These are phyloP conservation scores for Biancaea sappan DNA, from an alignment of 306 rosid species.

Conservation along the genomic window DNA sequence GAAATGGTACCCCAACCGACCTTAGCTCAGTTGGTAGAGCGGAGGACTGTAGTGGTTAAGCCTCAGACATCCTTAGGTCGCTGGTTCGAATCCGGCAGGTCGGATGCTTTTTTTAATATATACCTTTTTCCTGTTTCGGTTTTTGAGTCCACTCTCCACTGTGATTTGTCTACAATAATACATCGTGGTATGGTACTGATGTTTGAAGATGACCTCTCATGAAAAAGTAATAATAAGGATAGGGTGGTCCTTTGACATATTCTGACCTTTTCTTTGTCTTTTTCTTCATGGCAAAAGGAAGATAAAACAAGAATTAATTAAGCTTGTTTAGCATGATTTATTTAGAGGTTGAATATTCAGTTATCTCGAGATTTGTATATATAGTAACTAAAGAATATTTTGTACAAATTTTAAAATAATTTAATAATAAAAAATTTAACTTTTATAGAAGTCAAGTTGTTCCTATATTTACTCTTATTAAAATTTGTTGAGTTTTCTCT, in stretches of 20 bases:
- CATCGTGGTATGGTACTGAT: background rate
- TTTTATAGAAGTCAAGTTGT: too few species aligned
- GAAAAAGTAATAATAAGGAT: background rate
- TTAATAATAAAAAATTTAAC: too few species aligned
- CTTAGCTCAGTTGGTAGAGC: conserved; percentile 48
- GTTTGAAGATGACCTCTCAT: conserved; percentile 15
- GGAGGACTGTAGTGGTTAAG: conserved; percentile 35
- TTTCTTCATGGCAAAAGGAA: background rate
- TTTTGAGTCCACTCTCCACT: background rate
- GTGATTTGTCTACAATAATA: background rate
- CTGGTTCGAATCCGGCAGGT: conserved; percentile 47
- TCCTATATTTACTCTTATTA: too few species aligned
- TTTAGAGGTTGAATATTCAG: too few species aligned
- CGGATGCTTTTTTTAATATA: background rate
- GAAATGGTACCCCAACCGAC: rapidly evolving
- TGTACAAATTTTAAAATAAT: too few species aligned
- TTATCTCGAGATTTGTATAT: too few species aligned
- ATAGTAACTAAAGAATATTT: too few species aligned
- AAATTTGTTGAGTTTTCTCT: too few species aligned
- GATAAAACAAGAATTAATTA: too few species aligned
- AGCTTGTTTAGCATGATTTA: too few species aligned
- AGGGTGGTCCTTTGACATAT: conserved; percentile 18
- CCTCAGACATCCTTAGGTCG: conserved; percentile 31
- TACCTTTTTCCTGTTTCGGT: background rate
- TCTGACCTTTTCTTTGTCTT: background rate